A percentile compares a stretch with the other conserved stretches of the same genome.
Conservation (phyloP, 108 stramenopile genomes). For the Thalassiosira profunda region DNA sequence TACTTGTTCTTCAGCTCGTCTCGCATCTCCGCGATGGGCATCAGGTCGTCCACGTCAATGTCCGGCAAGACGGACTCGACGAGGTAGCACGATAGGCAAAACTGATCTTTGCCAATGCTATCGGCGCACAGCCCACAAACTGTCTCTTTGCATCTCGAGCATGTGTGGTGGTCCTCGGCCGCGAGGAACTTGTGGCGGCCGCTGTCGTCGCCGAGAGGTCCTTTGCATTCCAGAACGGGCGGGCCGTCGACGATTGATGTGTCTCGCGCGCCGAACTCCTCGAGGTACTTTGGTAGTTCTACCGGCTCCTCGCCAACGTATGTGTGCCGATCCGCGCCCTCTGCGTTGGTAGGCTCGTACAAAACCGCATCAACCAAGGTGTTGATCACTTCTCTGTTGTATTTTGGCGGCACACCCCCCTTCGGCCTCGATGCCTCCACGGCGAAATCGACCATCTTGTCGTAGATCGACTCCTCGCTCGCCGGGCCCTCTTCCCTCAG, state of each 20-base stretch:
- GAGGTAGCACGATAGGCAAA: conserved; percentile 3
- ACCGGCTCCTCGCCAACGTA: background rate
- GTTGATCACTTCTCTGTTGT: conserved; percentile 2
- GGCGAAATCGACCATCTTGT: background rate
- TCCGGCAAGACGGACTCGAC: conserved; percentile 1
- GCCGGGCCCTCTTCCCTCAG: background rate
- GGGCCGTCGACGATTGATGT: conserved; percentile 5
- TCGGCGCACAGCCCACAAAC: conserved; percentile 4
- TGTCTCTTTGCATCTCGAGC: background rate
- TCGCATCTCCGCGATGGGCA: background rate
- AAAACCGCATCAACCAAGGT: background rate
- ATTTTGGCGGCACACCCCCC: background rate
- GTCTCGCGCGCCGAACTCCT: background rate
- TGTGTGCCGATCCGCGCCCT: background rate
- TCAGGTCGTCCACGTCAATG: background rate
- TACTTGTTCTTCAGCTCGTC: conserved; percentile 4
- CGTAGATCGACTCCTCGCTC: background rate
- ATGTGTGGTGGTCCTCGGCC: background rate
- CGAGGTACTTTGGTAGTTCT: conserved; percentile 8
- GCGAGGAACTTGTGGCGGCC: conserved; percentile 6
- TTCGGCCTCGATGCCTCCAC: conserved; percentile 5
- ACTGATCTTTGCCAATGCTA: background rate
- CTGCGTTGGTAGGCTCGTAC: conserved; percentile 18
- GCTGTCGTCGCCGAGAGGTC: background rate
- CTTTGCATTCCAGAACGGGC: background rate